Conservation (phyloP, 805 yeast genomes). For the Torulaspora franciscae region DNA sequence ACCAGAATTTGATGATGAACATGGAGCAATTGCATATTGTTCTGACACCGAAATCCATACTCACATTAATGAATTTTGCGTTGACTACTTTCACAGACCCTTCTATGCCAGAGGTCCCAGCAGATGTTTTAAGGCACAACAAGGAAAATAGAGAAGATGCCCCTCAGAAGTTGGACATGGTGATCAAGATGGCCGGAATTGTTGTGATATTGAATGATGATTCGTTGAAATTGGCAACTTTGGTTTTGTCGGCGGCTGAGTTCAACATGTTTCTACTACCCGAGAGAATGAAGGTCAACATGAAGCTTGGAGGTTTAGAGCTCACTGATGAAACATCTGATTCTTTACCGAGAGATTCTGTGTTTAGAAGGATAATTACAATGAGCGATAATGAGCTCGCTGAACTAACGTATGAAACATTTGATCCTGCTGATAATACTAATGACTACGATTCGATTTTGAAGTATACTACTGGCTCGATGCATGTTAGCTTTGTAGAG, state of each 20-base stretch:
- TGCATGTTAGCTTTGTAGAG: constrained; percentile 74
- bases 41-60: constrained; percentile 67
- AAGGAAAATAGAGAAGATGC: constrained; percentile 52
- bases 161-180: constrained; percentile 70
- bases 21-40: constrained; percentile 76
- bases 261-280: constrained; percentile 64
- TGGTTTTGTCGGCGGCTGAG: constrained; percentile 68
- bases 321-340: constrained; percentile 71
- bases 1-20: constrained; percentile 66
- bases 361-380: constrained; percentile 59
- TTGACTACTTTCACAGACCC: constrained; percentile 88
- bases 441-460: constrained; percentile 42
- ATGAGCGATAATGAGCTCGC: constrained; percentile 76
- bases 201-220: constrained; percentile 77
- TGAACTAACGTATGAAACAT: constrained; percentile 79
- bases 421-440: constrained; percentile 48
- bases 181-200: constrained; percentile 65
- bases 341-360: constrained; percentile 54
- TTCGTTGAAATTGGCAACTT: constrained; percentile 72
- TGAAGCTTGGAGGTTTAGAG: constrained; percentile 73
- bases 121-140: constrained; percentile 67
- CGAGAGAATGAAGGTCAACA: constrained; percentile 65
- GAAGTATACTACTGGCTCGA: constrained; percentile 57
- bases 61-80: constrained; percentile 74
- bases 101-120: constrained; percentile 57